Base-by-base conservation (phyloP, 441 rosid species). In the Macaranga tanarius region DNA sequence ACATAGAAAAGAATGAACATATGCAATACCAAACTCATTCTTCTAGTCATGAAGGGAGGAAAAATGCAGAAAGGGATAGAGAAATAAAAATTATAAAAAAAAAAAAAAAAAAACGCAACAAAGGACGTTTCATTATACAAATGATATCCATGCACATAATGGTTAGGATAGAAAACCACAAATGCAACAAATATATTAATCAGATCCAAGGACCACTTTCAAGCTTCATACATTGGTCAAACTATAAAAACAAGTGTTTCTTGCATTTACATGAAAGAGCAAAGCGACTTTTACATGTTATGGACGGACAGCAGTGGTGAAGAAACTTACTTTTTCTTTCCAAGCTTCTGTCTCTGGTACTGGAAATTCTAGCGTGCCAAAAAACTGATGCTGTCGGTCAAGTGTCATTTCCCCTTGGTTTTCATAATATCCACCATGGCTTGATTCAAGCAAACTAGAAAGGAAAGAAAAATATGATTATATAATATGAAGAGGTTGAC, bases 261-360 rank as follows among this genome's bases (percentile, higher is more conserved):
- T 51, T 28, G 10, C 63, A 69, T 56, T 19, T 17, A 34, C 2
- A 10, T 62, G 16, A 42, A 34, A 40, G 11, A 34, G 2, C 26
- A 34, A n/a, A 22, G 26, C 20, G 12, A 40, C 51, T 62, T 17
- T 23, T 65, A 17, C 15, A 56, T 11, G 26, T 3, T 4, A 20
- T n/a, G 60, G 9, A 23, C 40, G 60, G 9, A 23, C 40, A 42
- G 13, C 3, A 69, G 42, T 62, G 3, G 38, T 40, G 58, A 76
- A 40, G 47, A 74, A 42, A 57, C 80, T 64, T 34, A 93, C 99
- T 92, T 92, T 96, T 77, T 96, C 99, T 81, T 81, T 88, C 99
- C 98, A 96, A 73, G 98, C 98, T 83, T 93, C 98, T 40, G 97
- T 85, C 47, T 70, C 66, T 20, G 45, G 31, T 67, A 63, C 83